These are phyloP conservation scores for Psilocybe azurescens DNA, from an alignment of 768 basidiomycete species.

Conservation along the genomic window DNA sequence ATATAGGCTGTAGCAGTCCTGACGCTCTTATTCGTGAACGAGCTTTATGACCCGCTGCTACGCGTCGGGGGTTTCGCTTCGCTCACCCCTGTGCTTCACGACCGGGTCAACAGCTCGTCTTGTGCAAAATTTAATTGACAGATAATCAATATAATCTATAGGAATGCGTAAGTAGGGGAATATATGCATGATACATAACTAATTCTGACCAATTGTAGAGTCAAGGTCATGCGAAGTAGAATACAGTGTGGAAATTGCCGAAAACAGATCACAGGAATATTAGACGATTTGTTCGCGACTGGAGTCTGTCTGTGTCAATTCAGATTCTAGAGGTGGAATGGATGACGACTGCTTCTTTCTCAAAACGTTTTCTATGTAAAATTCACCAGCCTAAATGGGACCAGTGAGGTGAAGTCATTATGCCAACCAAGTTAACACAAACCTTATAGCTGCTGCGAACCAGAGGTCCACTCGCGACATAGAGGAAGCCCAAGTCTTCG, in stretches of 20 bases:
- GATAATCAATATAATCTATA: too few species aligned
- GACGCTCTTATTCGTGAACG: too few species aligned
- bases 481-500: slow-evolving; percentile 94
- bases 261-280: background rate
- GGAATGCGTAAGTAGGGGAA: too few species aligned
- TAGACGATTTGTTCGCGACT: background rate
- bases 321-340: slow-evolving; percentile 27
- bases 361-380: slow-evolving; percentile 91
- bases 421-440: slow-evolving; percentile 23
- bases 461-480: slow-evolving; percentile 95
- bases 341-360: slow-evolving; percentile 57
- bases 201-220: too few species aligned
- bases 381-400: slow-evolving; percentile 86
- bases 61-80: too few species aligned
- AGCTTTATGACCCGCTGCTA: too few species aligned
- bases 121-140: too few species aligned
- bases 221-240: too few species aligned
- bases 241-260: too few species aligned
- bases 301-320: slow-evolving; percentile 1
- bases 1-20: background rate
- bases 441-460: slow-evolving; percentile 99
- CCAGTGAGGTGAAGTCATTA: slow-evolving; percentile 1
- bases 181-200: too few species aligned
- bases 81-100: too few species aligned
- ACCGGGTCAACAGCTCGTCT: too few species aligned